Conservation (phyloP, 352 stramenopile genomes). For the Globisporangium nagaii region DNA sequence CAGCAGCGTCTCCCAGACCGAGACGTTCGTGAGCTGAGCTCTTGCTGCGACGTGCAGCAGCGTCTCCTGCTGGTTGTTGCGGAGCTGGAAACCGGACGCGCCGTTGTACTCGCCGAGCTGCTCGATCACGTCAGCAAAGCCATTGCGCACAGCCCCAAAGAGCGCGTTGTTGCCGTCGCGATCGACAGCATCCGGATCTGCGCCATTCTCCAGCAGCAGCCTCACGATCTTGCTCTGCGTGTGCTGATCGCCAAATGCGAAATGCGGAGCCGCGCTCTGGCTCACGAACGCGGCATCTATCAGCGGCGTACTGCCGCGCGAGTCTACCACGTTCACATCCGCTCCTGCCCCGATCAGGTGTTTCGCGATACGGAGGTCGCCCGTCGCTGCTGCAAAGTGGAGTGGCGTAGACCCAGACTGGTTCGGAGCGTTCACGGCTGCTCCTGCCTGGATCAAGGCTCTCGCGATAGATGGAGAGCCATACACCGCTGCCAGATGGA, state of each 20-base stretch:
- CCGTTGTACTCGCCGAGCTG: neutral
- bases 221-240: conserved; percentile 24
- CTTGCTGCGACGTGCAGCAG: conserved; percentile 24
- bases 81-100: neutral
- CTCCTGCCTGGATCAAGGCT: conserved; percentile 15
- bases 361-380: conserved; percentile 19
- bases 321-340: conserved; percentile 21
- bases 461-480: conserved; percentile 14
- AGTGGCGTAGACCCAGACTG: conserved; percentile 19
- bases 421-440: conserved; percentile 25
- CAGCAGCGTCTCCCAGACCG: conserved; percentile 19
- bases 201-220: conserved; percentile 19
- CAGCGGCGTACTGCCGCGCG: conserved; percentile 28
- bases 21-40: conserved; percentile 18
- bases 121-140: conserved; percentile 10
- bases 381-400: conserved; percentile 30
- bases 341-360: conserved; percentile 20
- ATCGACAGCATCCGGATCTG: conserved; percentile 11
- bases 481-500: conserved; percentile 34
- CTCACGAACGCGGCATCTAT: conserved; percentile 30
- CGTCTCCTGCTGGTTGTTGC: conserved; percentile 11
- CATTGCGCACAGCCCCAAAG: conserved; percentile 18
- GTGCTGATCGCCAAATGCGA: conserved; percentile 22
- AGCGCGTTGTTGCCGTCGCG: conserved; percentile 15
- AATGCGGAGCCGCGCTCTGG: conserved; percentile 21